Evolutionary conservation across 768 basidiomycete genomes (phyloP).

Genomic region (Amanita subjunquillea): DNA sequence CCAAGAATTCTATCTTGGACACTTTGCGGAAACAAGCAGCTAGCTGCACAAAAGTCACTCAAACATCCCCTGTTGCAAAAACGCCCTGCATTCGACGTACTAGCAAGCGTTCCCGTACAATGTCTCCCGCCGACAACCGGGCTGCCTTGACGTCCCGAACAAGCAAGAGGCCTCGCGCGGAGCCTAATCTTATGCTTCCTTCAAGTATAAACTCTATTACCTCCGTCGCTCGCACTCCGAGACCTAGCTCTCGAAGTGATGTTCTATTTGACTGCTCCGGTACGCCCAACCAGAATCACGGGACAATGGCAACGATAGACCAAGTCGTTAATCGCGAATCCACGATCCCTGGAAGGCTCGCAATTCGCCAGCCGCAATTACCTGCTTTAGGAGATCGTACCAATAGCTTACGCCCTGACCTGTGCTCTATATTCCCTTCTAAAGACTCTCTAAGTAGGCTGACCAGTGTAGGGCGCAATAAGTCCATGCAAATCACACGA

Average conservation of each 20-base stretch:
- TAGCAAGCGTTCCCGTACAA: constrained; percentile 13
- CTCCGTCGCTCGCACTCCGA: neutral
- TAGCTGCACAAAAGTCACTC: constrained; percentile 3
- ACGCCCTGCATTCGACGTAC: neutral
- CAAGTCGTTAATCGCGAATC: neutral
- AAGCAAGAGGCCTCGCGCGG: constrained; percentile 9
- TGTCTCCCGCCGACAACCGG: constrained; percentile 7
- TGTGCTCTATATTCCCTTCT: neutral
- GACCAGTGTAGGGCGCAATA: neutral
- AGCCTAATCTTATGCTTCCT: neutral
- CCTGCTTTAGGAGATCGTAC: neutral
- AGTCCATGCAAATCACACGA: neutral
- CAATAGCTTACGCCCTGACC: neutral
- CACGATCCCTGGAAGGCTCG: neutral
- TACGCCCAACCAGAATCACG: neutral
- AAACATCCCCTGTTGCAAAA: neutral
- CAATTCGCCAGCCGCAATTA: neutral
- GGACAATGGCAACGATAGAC: neutral
- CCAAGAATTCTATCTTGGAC: constrained; percentile 23
- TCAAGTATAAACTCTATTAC: neutral
- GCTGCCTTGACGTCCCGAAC: neutral
- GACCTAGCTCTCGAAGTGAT: too few species aligned
- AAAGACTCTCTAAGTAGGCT: neutral
- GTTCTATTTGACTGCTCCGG: neutral
- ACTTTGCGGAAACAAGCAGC: constrained; percentile 13